A percentile compares a stretch with the other conserved stretches of the same genome.
Evolutionary conservation across 805 yeast genomes (phyloP).

Genomic region (Schizosaccharomyces lindneri): DNA sequence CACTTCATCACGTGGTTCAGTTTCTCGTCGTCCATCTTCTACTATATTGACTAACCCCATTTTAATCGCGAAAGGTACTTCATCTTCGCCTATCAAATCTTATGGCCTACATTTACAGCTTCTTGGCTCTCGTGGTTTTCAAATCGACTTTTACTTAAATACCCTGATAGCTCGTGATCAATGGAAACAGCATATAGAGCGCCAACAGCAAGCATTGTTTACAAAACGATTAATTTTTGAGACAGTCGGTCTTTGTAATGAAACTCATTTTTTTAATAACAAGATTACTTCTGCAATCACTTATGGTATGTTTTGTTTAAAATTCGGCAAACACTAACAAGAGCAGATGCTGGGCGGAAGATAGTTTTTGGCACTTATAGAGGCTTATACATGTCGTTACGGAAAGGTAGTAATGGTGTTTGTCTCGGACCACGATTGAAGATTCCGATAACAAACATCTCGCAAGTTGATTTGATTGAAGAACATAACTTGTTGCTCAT

Average conservation of each 20-base stretch:
- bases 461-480: slow-evolving; percentile 75
- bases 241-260: slow-evolving; percentile 44
- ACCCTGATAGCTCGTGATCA: slow-evolving; percentile 43
- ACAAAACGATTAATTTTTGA: slow-evolving; percentile 59
- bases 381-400: slow-evolving; percentile 66
- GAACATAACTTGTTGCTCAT: slow-evolving; percentile 68
- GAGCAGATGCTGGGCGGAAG: slow-evolving; percentile 56
- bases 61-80: not conserved
- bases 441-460: slow-evolving; percentile 47
- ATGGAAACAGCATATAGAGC: slow-evolving; percentile 50
- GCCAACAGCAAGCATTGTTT: slow-evolving; percentile 52
- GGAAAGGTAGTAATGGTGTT: slow-evolving; percentile 9
- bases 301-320: slow-evolving; percentile 14
- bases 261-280: slow-evolving; percentile 47
- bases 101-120: slow-evolving; percentile 26
- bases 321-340: not conserved
- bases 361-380: slow-evolving; percentile 74
- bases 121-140: slow-evolving; percentile 25
- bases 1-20: slow-evolving; percentile 25
- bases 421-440: slow-evolving; percentile 34
- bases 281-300: slow-evolving; percentile 81
- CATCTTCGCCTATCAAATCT: slow-evolving; percentile 8
- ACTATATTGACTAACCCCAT: not conserved
- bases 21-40: not conserved
- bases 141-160: slow-evolving; percentile 18